Conservation (phyloP, 2,329 filamentous ascomycete genomes). For the Aspergillus sp. region DNA sequence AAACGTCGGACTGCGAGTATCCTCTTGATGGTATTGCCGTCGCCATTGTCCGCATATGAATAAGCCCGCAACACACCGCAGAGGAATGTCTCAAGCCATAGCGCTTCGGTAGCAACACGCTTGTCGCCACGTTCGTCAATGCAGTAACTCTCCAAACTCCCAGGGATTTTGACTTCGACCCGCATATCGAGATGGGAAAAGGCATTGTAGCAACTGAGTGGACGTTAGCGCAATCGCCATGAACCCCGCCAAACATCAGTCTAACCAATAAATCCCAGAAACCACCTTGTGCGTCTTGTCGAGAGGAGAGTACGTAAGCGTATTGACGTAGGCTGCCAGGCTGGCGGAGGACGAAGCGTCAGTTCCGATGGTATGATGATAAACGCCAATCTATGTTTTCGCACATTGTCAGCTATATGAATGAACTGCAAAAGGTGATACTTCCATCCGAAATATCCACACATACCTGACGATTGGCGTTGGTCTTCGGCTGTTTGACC, state of each 20-base stretch:
- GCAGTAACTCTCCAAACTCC: constrained; percentile 93
- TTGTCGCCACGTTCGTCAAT: constrained; percentile 95
- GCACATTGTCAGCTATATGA: constrained; percentile 3
- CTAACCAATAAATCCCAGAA: constrained; percentile 86
- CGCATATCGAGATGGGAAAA: constrained; percentile 98
- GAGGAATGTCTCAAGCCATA: constrained; percentile 96
- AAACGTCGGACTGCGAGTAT: constrained; percentile 95
- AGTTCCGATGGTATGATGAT: constrained; percentile 95
- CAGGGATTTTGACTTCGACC: constrained; percentile 93
- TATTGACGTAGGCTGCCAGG: constrained; percentile 96
- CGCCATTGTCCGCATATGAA: constrained; percentile 91
- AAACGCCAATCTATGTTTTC: constrained; percentile 64
- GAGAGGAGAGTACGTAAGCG: constrained; percentile 79
- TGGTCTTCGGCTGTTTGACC: constrained; percentile 62
- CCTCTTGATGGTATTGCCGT: constrained; percentile 87
- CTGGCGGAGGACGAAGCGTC: constrained; percentile 97
- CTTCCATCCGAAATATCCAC: neutral
- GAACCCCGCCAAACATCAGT: neutral
- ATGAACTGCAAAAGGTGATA: neutral
- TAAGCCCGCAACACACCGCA: constrained; percentile 92
- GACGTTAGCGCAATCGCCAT: constrained; percentile 7
- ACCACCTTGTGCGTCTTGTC: constrained; percentile 83
- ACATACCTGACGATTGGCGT: constrained; percentile 47
- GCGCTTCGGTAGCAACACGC: constrained; percentile 79
- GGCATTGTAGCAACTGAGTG: constrained; percentile 85